A percentile compares a stretch with the other conserved stretches of the same genome.
Evolutionary conservation across 2,329 filamentous ascomycete genomes (phyloP).

Genomic region (Xylariaceae sp.): DNA sequence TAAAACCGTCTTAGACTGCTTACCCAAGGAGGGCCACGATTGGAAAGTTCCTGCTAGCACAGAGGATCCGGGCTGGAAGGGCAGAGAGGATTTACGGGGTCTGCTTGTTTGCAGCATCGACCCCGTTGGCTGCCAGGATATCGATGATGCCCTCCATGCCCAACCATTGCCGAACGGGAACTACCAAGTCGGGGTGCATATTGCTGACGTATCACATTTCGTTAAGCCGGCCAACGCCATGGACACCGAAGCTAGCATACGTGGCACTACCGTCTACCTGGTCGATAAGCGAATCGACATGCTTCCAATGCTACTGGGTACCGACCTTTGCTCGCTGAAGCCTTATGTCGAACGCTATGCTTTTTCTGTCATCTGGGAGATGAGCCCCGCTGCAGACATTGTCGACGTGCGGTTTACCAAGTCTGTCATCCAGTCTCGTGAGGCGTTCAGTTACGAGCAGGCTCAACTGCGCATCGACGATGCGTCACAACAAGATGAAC

Average conservation of each 20-base stretch:
- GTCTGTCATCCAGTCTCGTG: slow-evolving; percentile 92
- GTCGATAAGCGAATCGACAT: slow-evolving; percentile 99
- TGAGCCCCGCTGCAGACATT: slow-evolving; percentile 78
- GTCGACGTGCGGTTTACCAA: slow-evolving; percentile 87
- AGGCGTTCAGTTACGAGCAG: slow-evolving; percentile 96
- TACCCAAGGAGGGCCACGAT: slow-evolving; percentile 84
- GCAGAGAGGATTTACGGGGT: slow-evolving; percentile 74
- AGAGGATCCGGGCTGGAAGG: slow-evolving; percentile 81
- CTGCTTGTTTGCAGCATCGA: slow-evolving; percentile 96
- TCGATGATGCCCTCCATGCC: slow-evolving; percentile 94
- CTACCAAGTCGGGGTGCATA: slow-evolving; percentile 93
- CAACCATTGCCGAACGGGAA: slow-evolving; percentile 82
- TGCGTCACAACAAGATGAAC: slow-evolving; percentile 74
- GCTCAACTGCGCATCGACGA: slow-evolving; percentile 94
- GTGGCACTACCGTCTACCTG: slow-evolving; percentile 93
- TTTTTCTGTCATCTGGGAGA: slow-evolving; percentile 83
- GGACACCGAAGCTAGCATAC: slow-evolving; percentile 89
- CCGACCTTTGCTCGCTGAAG: slow-evolving; percentile 92
- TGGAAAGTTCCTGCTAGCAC: slow-evolving; percentile 83
- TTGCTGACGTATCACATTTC: slow-evolving; percentile 98
- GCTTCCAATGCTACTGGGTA: slow-evolving; percentile 93
- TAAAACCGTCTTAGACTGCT: slow-evolving; percentile 88
- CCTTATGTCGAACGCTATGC: slow-evolving; percentile 94
- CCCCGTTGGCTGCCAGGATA: slow-evolving; percentile 92
- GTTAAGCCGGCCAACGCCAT: slow-evolving; percentile 96